Conservation (phyloP, 371 early-diverging fungal species). For the Syncephalis fuscata region DNA sequence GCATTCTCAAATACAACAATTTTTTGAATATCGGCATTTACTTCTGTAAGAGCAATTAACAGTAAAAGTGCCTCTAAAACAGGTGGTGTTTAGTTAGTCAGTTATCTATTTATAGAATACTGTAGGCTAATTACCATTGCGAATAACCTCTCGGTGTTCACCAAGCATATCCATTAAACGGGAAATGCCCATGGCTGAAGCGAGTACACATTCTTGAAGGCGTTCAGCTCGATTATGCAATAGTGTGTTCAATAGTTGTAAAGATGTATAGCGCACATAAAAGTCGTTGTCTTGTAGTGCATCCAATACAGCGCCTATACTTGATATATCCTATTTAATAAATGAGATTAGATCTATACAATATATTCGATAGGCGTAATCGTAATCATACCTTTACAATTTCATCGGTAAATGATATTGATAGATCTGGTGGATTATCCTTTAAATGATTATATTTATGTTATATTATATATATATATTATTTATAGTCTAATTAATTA, state of each 20-base stretch:
- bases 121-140: conserved; percentile 64
- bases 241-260: conserved; percentile 67
- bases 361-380: neutral
- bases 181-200: conserved; percentile 79
- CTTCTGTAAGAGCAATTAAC: conserved; percentile 70
- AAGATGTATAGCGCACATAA: conserved; percentile 77
- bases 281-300: conserved; percentile 81
- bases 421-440: conserved; percentile 13
- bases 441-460: no score
- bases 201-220: conserved; percentile 73
- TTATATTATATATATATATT: neutral
- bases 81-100: neutral
- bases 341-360: no score
- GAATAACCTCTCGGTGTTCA: conserved; percentile 81
- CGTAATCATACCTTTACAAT: conserved; percentile 21
- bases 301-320: conserved; percentile 66
- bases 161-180: conserved; percentile 83
- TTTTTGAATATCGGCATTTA: conserved; percentile 92
- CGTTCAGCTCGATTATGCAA: conserved; percentile 38
- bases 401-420: conserved; percentile 24
- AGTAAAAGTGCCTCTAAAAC: conserved; percentile 71
- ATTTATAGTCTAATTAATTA: neutral
- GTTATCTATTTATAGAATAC: conserved; percentile 1
- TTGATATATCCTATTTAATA: conserved; percentile 38
- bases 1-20: conserved; percentile 94